These are phyloP conservation scores for Podospora pseudopauciseta DNA, from an alignment of 495 filamentous ascomycete species.

Conservation along the genomic window DNA sequence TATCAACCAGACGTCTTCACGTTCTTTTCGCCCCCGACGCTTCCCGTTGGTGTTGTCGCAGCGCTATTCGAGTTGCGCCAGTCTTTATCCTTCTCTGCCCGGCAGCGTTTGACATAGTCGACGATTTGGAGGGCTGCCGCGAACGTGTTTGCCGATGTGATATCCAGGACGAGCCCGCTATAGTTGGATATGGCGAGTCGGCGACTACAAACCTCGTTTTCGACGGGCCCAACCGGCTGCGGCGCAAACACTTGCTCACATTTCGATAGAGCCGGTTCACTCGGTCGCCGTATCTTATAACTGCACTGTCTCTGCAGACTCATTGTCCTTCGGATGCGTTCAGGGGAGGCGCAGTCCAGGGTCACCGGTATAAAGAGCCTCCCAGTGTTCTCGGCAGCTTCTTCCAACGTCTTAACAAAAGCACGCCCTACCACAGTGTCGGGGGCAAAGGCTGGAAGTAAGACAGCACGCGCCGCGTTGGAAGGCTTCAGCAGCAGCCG, in stretches of 20 bases:
- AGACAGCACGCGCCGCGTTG: slow-evolving; percentile 18
- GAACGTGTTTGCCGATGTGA: slow-evolving; percentile 18
- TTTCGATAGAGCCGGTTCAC: neutral
- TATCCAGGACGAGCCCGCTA: slow-evolving; percentile 20
- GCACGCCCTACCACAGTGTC: slow-evolving; percentile 22
- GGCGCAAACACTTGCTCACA: neutral
- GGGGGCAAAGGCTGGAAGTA: slow-evolving; percentile 23
- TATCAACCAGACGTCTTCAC: neutral
- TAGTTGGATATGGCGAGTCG: slow-evolving; percentile 6
- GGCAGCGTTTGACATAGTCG: slow-evolving; percentile 20
- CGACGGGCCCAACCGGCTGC: neutral
- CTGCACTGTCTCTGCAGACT: slow-evolving; percentile 24
- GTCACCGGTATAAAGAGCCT: slow-evolving; percentile 22
- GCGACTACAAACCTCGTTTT: neutral
- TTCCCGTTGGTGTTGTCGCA: slow-evolving; percentile 13
- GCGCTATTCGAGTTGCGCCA: slow-evolving; percentile 11
- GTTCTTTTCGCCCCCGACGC: slow-evolving; percentile 10
- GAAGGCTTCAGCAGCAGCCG: slow-evolving; percentile 17
- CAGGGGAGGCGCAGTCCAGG: slow-evolving; percentile 21
- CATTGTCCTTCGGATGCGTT: slow-evolving; percentile 11
- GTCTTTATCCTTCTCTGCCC: slow-evolving; percentile 18
- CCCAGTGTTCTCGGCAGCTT: slow-evolving; percentile 18
- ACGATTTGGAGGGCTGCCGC: slow-evolving; percentile 29
- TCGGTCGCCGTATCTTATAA: slow-evolving; percentile 7
- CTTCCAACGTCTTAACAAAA: slow-evolving; percentile 15